A percentile compares a stretch with the other conserved stretches of the same genome.
Evolutionary conservation across 495 filamentous ascomycete species (phyloP).

Genomic region (Xylaria venustula): DNA sequence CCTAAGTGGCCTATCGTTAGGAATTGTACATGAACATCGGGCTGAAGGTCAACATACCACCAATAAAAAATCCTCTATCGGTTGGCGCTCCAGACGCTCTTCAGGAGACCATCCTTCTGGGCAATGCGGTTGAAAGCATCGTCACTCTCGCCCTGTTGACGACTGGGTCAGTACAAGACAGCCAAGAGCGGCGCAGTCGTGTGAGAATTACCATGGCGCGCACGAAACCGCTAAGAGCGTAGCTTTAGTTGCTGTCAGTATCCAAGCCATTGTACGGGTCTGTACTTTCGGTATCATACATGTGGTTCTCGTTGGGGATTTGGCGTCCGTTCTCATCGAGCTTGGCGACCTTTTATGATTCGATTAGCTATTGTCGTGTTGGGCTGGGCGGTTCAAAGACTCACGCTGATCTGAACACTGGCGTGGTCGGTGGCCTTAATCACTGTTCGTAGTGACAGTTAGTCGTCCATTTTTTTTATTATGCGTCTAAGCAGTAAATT

Average conservation of each 20-base stretch:
- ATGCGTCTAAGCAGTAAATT: neutral
- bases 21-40: neutral
- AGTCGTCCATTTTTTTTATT: neutral
- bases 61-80: slow-evolving; percentile 50
- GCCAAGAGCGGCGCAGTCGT: neutral
- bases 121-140: slow-evolving; percentile 93
- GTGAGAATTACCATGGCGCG: slow-evolving; percentile 67
- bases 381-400: slow-evolving; percentile 51
- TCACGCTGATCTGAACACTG: slow-evolving; percentile 69
- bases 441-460: slow-evolving; percentile 46
- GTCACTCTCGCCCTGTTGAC: slow-evolving; percentile 70
- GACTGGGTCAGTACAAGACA: neutral
- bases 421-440: slow-evolving; percentile 99
- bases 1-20: slow-evolving; percentile 15
- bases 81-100: slow-evolving; percentile 91
- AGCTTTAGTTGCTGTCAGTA: slow-evolving; percentile 14
- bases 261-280: neutral
- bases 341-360: slow-evolving; percentile 22
- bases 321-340: slow-evolving; percentile 94
- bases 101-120: slow-evolving; percentile 93
- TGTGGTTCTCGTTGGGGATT: slow-evolving; percentile 95
- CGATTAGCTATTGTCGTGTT: neutral
- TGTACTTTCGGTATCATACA: slow-evolving; percentile 54
- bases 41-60: slow-evolving; percentile 23
- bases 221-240: slow-evolving; percentile 94